These are phyloP conservation scores for Telopea speciosissima DNA, from an alignment of 177 flowering plant species.

Conservation along the genomic window DNA sequence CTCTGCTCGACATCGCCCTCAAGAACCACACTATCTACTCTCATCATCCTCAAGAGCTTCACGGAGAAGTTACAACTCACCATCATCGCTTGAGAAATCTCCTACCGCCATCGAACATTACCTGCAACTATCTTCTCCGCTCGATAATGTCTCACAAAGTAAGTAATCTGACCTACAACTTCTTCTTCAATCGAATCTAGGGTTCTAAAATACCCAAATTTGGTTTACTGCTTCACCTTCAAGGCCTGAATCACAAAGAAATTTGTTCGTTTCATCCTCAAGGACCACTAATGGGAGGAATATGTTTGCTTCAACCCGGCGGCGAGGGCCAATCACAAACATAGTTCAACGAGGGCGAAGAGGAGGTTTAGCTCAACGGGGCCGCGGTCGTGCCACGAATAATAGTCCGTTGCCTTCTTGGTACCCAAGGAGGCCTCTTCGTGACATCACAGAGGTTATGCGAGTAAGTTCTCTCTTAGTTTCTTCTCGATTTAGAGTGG, in stretches of 20 bases:
- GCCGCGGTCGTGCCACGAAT: conserved; percentile 20
- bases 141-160: no score
- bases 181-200: no score
- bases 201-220: no score
- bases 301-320: conserved; percentile 16
- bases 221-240: not conserved
- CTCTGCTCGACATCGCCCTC: no score
- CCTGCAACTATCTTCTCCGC: no score
- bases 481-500: not conserved
- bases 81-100: no score
- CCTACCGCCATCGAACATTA: no score
- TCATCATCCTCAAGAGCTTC: no score
- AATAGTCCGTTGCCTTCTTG: conserved; percentile 51
- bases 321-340: not conserved
- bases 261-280: no score
- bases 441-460: conserved; percentile 48
- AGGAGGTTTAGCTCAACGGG: conserved; percentile 12
- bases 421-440: conserved; percentile 82
- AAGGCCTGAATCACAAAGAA: not conserved
- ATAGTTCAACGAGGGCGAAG: not conserved
- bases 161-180: no score
- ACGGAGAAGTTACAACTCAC: no score
- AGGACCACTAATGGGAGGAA: not conserved
- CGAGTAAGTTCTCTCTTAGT: conserved; percentile 30
- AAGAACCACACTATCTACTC: no score